Evolutionary conservation across 345 rosid species (phyloP).

Genomic region (Carallia pectinifolia): DNA sequence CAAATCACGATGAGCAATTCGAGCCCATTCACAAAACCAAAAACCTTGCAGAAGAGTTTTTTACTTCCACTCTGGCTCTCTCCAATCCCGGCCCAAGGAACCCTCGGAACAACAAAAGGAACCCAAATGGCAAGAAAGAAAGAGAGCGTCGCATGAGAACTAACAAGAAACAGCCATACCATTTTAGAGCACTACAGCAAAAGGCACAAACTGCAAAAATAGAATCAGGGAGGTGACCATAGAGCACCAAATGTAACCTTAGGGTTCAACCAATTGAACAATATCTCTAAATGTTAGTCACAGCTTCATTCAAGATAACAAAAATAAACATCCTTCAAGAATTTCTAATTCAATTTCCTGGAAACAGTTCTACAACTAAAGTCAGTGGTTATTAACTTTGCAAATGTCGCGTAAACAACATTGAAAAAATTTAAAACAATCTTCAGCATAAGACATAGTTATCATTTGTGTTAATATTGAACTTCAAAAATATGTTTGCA

Average conservation of each 20-base stretch:
- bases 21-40: neutral
- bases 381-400: neutral
- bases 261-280: neutral
- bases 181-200: neutral
- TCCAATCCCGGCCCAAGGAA: neutral
- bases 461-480: neutral
- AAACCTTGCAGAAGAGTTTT: neutral
- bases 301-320: neutral
- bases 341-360: neutral
- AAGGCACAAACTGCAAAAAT: neutral
- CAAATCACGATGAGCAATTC: neutral
- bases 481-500: neutral
- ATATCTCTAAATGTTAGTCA: neutral
- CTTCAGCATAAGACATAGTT: neutral
- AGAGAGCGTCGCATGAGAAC: neutral
- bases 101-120: neutral
- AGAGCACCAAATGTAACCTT: neutral
- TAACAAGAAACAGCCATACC: neutral
- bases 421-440: neutral
- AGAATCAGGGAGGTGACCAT: neutral
- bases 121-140: neutral
- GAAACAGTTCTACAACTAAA: neutral
- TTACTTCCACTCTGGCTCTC: neutral
- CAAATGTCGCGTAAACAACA: conserved; percentile 1
- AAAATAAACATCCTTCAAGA: neutral